Evolutionary conservation across 2,329 filamentous ascomycete species (phyloP).

Genomic region (Exserohilum turcica): DNA sequence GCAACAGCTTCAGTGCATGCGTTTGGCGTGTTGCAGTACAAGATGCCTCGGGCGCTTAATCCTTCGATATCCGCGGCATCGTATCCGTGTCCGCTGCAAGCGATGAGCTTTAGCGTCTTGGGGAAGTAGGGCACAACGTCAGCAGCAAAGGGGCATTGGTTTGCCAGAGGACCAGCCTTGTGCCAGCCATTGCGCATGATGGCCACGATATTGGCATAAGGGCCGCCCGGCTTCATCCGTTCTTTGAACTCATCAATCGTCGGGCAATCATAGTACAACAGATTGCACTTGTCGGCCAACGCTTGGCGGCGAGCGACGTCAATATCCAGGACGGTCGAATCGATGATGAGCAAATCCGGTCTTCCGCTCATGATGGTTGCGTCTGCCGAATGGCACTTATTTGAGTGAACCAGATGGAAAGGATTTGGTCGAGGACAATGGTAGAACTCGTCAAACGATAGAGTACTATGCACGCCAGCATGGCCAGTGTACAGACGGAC

Average conservation of each 20-base stretch:
- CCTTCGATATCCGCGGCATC: not conserved
- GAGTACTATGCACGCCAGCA: not conserved
- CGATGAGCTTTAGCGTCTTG: not conserved
- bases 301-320: not conserved
- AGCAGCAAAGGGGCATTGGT: not conserved
- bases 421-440: not conserved
- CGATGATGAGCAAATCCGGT: not conserved
- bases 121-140: not conserved
- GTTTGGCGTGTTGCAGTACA: not conserved
- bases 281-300: not conserved
- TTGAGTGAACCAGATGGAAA: not conserved
- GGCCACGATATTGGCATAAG: not conserved
- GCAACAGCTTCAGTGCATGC: not conserved
- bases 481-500: not conserved
- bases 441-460: not conserved
- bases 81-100: not conserved
- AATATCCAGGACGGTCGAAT: not conserved
- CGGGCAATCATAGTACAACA: not conserved
- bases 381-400: not conserved
- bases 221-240: not conserved
- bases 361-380: not conserved
- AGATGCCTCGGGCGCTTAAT: not conserved
- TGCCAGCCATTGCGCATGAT: not conserved
- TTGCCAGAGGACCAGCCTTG: not conserved
- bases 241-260: not conserved